A percentile compares a stretch with the other conserved stretches of the same genome.
Conservation (phyloP, 1,139 yeast genomes). For the Wickerhamomyces sp. region DNA sequence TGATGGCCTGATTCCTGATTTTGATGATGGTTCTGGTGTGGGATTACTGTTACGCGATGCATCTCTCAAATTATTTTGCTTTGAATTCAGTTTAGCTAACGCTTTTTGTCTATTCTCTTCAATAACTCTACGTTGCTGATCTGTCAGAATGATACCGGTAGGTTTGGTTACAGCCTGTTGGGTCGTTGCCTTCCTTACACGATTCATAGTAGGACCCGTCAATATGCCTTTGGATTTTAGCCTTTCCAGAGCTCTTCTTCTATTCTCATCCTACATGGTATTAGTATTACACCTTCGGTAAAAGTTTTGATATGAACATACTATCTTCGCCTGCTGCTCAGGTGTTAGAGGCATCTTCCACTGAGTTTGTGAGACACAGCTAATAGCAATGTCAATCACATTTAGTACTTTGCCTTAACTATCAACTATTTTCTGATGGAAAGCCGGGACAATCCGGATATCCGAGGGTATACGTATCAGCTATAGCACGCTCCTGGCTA, state of each 20-base stretch:
- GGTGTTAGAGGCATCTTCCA: slow-evolving; percentile 19
- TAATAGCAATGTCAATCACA: too few relatives aligned
- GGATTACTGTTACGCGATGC: slow-evolving; percentile 20
- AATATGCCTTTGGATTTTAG: slow-evolving; percentile 40
- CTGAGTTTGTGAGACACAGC: too few relatives aligned
- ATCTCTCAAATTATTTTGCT: slow-evolving; percentile 25
- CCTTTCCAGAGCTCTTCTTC: slow-evolving; percentile 54
- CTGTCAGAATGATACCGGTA: slow-evolving; percentile 32
- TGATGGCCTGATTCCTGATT: slow-evolving; percentile 27
- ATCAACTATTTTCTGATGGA: too few relatives aligned
- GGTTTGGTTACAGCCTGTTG: slow-evolving; percentile 18
- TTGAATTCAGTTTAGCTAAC: slow-evolving; percentile 42
- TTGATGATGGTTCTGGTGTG: slow-evolving; percentile 9
- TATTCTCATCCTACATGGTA: slow-evolving; percentile 44
- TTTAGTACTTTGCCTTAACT: too few relatives aligned
- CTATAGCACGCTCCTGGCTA: too few relatives aligned
- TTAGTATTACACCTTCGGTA: slow-evolving; percentile 1
- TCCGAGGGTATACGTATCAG: too few relatives aligned
- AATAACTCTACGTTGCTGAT: slow-evolving; percentile 46
- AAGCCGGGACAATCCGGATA: too few relatives aligned
- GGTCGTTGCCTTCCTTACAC: slow-evolving; percentile 16
- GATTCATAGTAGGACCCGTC: slow-evolving; percentile 20
- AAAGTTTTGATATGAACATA: slow-evolving; percentile 1
- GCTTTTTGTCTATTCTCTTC: slow-evolving; percentile 60
- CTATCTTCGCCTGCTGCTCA: slow-evolving; percentile 22